Evolutionary conservation across 768 basidiomycete genomes (phyloP).

Genomic region (Cyathus striatus): DNA sequence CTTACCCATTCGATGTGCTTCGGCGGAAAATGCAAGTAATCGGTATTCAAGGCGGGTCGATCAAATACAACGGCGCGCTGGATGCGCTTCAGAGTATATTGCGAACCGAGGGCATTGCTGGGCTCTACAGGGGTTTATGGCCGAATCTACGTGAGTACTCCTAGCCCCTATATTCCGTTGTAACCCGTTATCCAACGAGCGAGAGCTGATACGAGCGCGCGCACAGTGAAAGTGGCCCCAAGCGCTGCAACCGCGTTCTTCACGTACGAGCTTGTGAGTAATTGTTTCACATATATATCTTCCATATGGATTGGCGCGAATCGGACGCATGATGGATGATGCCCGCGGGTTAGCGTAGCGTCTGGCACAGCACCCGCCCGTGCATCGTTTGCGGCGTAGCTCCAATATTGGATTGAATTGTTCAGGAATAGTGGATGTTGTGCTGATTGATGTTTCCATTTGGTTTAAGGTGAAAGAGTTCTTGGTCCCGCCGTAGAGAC

Average conservation of each 20-base stretch:
- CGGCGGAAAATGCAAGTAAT: slow-evolving; percentile 94
- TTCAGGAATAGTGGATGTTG: slow-evolving; percentile 4
- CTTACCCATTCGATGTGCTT: slow-evolving; percentile 94
- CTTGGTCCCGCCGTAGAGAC: slow-evolving; percentile 21
- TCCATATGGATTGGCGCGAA: neutral
- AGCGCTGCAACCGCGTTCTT: slow-evolving; percentile 86
- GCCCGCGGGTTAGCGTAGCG: no score
- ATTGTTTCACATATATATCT: neutral
- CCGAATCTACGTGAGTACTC: slow-evolving; percentile 72
- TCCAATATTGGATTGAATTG: neutral
- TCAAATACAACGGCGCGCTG: slow-evolving; percentile 76
- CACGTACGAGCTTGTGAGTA: slow-evolving; percentile 64
- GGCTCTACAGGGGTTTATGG: slow-evolving; percentile 85
- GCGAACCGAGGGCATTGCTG: slow-evolving; percentile 66
- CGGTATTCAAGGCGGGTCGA: slow-evolving; percentile 61
- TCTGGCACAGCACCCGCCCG: no score
- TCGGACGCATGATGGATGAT: no score
- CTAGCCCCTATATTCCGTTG: slow-evolving; percentile 5
- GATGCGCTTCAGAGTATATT: slow-evolving; percentile 72
- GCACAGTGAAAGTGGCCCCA: slow-evolving; percentile 81
- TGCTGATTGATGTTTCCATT: neutral
- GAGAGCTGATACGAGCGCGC: no score
- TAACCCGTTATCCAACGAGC: no score
- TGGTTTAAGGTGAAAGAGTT: slow-evolving; percentile 25
- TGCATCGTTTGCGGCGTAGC: no score